Percentiles rank a stretch among this genome's conserved stretches.
Evolutionary conservation across 345 rosid species (phyloP).

Genomic region (Boechera divaricarpa): DNA sequence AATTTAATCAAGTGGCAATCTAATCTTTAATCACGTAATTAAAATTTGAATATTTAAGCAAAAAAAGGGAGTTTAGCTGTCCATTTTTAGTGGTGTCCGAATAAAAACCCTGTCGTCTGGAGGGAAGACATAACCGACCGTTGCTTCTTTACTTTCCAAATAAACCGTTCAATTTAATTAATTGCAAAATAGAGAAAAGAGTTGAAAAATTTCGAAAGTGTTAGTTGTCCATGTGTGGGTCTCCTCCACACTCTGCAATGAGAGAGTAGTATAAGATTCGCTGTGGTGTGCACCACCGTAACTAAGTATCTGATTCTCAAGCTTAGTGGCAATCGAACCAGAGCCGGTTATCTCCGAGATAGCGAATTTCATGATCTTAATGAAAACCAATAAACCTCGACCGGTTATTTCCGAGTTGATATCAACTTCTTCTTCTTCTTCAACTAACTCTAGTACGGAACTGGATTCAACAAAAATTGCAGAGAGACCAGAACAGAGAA

Average conservation of each 20-base stretch:
- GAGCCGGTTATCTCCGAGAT: neutral
- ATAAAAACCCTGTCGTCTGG: constrained; percentile 48
- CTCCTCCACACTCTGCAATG: neutral
- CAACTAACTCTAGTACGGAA: constrained; percentile 5
- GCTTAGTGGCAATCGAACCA: neutral
- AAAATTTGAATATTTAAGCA: neutral
- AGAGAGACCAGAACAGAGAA: constrained; percentile 12
- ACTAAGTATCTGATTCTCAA: constrained; percentile 41
- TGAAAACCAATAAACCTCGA: neutral
- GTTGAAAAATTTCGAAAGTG: constrained; percentile 35
- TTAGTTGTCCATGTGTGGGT: constrained; percentile 34
- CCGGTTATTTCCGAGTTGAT: constrained; percentile 21
- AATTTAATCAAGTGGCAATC: constrained; percentile 33
- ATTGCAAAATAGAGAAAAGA: neutral
- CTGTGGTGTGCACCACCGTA: constrained; percentile 41
- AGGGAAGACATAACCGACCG: constrained; percentile 50
- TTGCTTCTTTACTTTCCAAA: constrained; percentile 46
- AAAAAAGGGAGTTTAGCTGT: constrained; percentile 45
- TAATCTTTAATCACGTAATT: constrained; percentile 39
- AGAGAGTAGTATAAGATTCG: constrained; percentile 19
- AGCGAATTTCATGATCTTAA: too few species aligned
- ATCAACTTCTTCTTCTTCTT: constrained; percentile 20
- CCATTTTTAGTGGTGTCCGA: constrained; percentile 49
- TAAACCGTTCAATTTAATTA: constrained; percentile 39
- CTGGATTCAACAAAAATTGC: neutral